Evolutionary conservation across 106 monocot species (phyloP), one percentile per base, ranked within the genome.

Genomic region (Ottelia alismoides): DNA sequence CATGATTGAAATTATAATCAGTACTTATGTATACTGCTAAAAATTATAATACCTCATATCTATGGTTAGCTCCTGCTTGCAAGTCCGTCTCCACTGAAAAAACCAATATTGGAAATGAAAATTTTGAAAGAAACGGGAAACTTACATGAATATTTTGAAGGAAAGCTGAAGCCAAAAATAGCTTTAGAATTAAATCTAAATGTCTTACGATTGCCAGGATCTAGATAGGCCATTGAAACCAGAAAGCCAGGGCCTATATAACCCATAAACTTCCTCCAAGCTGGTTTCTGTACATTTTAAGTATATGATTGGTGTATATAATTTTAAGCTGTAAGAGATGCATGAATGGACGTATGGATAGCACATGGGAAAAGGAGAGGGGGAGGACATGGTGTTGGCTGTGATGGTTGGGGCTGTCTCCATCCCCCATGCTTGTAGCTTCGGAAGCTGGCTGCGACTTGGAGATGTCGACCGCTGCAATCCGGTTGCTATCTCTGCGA

Each of bases 161-260:
- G 26, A 18, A 2, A 25, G 17, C 17, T 35, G 35, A 5, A 35
- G 35, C 35, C 5, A 35, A 35, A 5, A 35, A 35, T 6, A 5
- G 12, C 12, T 35, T n/a, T n/a, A n/a, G n/a, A 35, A 35, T 12
- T 35, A 35, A 35, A 35, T 35, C 5, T 6, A 6, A 35, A 35
- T 6, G 12, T 35, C 21, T 65, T 70, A 82, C 82, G 65, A 56
- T 83, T 83, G 47, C 85, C 85, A 28, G 92, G 92, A 56, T 92
- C 92, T 53, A 92, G 78, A 62, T 85, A 92, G 12, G 85, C 92
- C 70, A 92, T 20, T 22, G 85, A 85, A 2, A 92, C 78, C 27
- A 92, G 75, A 61, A 92, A 92, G 1, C 92, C 92, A 5, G 92
- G 92, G 22, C 92, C 92, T 40, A 92, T 60, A 62, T 92, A 78